Percentiles rank a stretch among this genome's conserved stretches.
Evolutionary conservation across 2,329 filamentous ascomycete species (phyloP).

Genomic region (Magnaporthales sp.): DNA sequence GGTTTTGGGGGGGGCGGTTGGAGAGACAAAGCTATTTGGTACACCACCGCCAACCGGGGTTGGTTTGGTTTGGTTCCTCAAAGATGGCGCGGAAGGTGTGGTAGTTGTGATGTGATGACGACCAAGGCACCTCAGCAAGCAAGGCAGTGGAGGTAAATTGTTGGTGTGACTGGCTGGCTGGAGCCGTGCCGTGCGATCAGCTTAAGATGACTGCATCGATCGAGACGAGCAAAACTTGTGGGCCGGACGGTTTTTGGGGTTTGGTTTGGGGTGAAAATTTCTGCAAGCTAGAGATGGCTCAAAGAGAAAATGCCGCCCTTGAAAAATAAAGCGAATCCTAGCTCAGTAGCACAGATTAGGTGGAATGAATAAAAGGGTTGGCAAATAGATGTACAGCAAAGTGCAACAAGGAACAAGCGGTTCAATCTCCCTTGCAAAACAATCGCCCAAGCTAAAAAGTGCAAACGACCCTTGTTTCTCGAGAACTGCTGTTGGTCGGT

Average conservation of each 20-base stretch:
- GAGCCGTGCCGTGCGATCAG: conserved; percentile 1
- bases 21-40: not conserved
- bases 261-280: not conserved
- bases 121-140: not conserved
- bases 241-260: not conserved
- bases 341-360: not conserved
- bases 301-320: not conserved
- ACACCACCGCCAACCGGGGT: not conserved
- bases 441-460: not conserved
- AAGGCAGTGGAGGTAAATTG: not conserved
- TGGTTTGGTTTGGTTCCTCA: not conserved
- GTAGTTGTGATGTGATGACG: not conserved
- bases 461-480: not conserved
- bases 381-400: not conserved
- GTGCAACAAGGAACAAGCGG: not conserved
- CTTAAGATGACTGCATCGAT: not conserved
- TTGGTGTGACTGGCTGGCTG: not conserved
- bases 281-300: no score
- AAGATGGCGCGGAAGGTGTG: not conserved
- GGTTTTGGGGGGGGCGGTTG: not conserved
- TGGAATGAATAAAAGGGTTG: not conserved
- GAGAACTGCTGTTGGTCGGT: not conserved
- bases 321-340: no score
- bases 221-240: not conserved
- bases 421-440: not conserved